A percentile compares a stretch with the other conserved stretches of the same genome.
These are phyloP conservation scores for Plasmopara viticola DNA, from an alignment of 352 stramenopile genomes.

Conservation along the genomic window DNA sequence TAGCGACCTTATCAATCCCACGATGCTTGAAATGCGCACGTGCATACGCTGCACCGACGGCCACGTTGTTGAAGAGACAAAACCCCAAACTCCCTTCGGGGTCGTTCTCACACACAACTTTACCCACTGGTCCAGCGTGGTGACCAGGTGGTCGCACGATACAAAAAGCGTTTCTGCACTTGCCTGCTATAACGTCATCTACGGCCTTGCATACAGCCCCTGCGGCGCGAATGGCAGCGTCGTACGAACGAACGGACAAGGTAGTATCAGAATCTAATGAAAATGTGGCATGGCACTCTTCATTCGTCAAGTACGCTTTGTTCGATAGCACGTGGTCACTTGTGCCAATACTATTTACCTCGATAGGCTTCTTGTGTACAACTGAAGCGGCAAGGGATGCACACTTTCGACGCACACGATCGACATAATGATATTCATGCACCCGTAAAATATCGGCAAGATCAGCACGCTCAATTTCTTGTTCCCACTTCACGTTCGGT, in stretches of 20 bases:
- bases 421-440: slow-evolving; percentile 87
- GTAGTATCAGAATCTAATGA: slow-evolving; percentile 73
- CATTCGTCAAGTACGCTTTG: slow-evolving; percentile 7
- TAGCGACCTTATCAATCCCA: slow-evolving; percentile 90
- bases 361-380: slow-evolving; percentile 13
- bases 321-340: slow-evolving; percentile 6
- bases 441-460: slow-evolving; percentile 87
- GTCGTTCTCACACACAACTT: slow-evolving; percentile 92
- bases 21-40: slow-evolving; percentile 87
- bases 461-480: slow-evolving; percentile 61
- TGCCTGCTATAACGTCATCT: slow-evolving; percentile 79
- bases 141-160: slow-evolving; percentile 94
- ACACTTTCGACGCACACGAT: slow-evolving; percentile 52
- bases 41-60: slow-evolving; percentile 95
- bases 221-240: slow-evolving; percentile 71
- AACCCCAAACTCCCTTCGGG: slow-evolving; percentile 88
- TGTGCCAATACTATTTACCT: slow-evolving; percentile 11
- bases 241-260: slow-evolving; percentile 69
- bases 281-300: slow-evolving; percentile 36
- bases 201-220: slow-evolving; percentile 81
- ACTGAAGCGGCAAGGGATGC: slow-evolving; percentile 24
- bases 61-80: slow-evolving; percentile 98
- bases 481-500: slow-evolving; percentile 49
- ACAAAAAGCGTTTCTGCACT: slow-evolving; percentile 95
- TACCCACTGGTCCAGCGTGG: slow-evolving; percentile 92